Conservation (phyloP, 495 filamentous ascomycete genomes). For the Aspergillus biplanus region DNA sequence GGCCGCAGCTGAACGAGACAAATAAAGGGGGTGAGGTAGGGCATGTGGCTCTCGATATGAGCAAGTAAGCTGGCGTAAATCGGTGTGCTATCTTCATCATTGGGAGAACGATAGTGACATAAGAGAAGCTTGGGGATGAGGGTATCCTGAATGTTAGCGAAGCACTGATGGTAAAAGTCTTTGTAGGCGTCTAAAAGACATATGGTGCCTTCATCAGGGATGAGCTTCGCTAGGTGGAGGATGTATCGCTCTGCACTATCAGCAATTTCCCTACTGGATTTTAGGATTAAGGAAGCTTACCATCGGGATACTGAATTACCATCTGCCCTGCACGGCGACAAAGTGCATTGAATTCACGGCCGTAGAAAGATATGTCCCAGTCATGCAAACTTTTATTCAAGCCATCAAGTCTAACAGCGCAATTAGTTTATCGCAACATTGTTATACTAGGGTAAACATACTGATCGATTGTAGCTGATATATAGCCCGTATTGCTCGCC, state of each 20-base stretch:
- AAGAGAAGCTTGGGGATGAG: slow-evolving; percentile 71
- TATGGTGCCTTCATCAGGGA: slow-evolving; percentile 12
- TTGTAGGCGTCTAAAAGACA: slow-evolving; percentile 14
- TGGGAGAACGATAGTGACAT: slow-evolving; percentile 18
- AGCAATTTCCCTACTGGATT: background rate
- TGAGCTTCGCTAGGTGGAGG: slow-evolving; percentile 15
- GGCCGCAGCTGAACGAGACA: slow-evolving; percentile 71
- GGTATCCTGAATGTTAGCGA: slow-evolving; percentile 64
- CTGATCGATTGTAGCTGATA: slow-evolving; percentile 16
- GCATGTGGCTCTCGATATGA: slow-evolving; percentile 59
- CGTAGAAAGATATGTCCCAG: slow-evolving; percentile 69
- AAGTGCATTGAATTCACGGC: slow-evolving; percentile 61
- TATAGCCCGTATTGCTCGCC: slow-evolving; percentile 8
- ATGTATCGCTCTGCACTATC: slow-evolving; percentile 15
- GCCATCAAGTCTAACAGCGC: slow-evolving; percentile 59
- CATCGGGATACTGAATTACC: slow-evolving; percentile 58
- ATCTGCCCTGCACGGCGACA: slow-evolving; percentile 52
- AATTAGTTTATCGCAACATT: background rate
- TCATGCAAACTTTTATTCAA: slow-evolving; percentile 67
- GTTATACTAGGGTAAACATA: background rate
- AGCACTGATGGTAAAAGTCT: slow-evolving; percentile 4
- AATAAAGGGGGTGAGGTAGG: slow-evolving; percentile 50
- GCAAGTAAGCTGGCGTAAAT: slow-evolving; percentile 50
- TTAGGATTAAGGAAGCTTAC: background rate
- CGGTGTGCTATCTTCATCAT: slow-evolving; percentile 6